Evolutionary conservation across 306 rosid species (phyloP).

Genomic region (Casuarina equisetifolia): DNA sequence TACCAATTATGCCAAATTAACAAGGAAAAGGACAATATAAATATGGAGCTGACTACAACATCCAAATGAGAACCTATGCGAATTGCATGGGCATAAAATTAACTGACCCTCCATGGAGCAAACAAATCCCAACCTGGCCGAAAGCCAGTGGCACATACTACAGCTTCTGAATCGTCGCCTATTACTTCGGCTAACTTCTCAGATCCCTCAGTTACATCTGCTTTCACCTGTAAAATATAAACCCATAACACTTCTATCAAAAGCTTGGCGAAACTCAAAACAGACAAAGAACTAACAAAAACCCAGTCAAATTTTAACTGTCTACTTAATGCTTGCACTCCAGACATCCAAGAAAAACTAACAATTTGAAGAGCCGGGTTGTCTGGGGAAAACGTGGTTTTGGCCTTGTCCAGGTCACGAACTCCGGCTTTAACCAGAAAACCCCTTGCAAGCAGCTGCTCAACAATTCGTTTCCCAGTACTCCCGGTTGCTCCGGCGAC

Average conservation of each 20-base stretch:
- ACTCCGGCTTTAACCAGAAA: slow-evolving; percentile 88
- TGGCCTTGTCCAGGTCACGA: slow-evolving; percentile 81
- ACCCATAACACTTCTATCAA: neutral
- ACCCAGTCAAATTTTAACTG: slow-evolving; percentile 4
- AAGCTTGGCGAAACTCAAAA: slow-evolving; percentile 5
- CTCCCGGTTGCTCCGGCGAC: slow-evolving; percentile 97
- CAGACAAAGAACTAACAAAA: slow-evolving; percentile 12
- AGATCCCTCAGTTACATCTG: slow-evolving; percentile 92
- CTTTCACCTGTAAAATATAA: slow-evolving; percentile 66
- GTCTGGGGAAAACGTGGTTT: slow-evolving; percentile 42
- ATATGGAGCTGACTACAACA: neutral
- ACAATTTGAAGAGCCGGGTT: slow-evolving; percentile 83
- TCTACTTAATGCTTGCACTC: neutral
- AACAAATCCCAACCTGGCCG: slow-evolving; percentile 82
- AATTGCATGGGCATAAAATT: slow-evolving; percentile 10
- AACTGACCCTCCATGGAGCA: slow-evolving; percentile 93
- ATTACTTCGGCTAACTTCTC: slow-evolving; percentile 76
- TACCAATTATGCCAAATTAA: neutral
- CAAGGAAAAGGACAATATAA: neutral
- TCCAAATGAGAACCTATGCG: neutral
- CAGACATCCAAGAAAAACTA: slow-evolving; percentile 28
- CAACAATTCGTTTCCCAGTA: slow-evolving; percentile 83
- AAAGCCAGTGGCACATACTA: slow-evolving; percentile 88
- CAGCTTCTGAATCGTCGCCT: slow-evolving; percentile 85
- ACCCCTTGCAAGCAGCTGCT: slow-evolving; percentile 86